Evolutionary conservation across 2,329 filamentous ascomycete species (phyloP), one percentile per base, ranked within the genome.

Genomic region (Cladosporium cucumerinum): DNA sequence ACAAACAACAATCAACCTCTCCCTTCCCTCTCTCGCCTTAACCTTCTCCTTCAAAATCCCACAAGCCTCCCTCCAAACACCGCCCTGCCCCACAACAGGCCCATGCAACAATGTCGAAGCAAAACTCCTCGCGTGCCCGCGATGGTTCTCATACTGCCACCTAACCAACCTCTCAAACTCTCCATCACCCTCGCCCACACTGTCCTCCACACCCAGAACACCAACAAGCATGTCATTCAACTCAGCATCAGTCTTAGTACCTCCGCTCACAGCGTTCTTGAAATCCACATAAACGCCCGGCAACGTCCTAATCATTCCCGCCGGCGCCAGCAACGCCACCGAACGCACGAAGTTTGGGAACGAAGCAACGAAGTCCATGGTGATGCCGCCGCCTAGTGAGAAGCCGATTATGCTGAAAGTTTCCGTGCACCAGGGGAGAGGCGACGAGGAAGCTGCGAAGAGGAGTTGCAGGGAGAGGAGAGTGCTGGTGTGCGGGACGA

Each of bases 131-230:
- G 65, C 36, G 12, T 68, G 67, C 6, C 70, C 69, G 49, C 65
- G 26, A 49, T 72, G 70, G 10, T 67, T 32, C 11, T 69, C 65
- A 32, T 61, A 71, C 48, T 72, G 70, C 70, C 70, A 72, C 21
- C 66, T 60, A 10, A 66, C 57, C 14, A 68, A 64, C 5, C 46
- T 64, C 14, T 32, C 54, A 18, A 57, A 34, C 30, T 67, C 62
- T 4, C 48, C 34, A n/a, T 30, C 18, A 2, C 48, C 34, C 23
- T 30, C 16, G 6, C 23, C 7, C 2, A 30, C 34, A 5, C 3
- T 30, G 5, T 48, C 60, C 11, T 12, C 60, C 4, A 62, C 34
- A 1, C 60, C 60, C 18, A 55, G 28, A 16, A 55, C 60, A 4
- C 49, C 60, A 5, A 23, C 36, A 3, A 62, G 23, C 60, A 62